Evolutionary conservation across 2,329 filamentous ascomycete genomes (phyloP).

Genomic region (Dothistroma pini): DNA sequence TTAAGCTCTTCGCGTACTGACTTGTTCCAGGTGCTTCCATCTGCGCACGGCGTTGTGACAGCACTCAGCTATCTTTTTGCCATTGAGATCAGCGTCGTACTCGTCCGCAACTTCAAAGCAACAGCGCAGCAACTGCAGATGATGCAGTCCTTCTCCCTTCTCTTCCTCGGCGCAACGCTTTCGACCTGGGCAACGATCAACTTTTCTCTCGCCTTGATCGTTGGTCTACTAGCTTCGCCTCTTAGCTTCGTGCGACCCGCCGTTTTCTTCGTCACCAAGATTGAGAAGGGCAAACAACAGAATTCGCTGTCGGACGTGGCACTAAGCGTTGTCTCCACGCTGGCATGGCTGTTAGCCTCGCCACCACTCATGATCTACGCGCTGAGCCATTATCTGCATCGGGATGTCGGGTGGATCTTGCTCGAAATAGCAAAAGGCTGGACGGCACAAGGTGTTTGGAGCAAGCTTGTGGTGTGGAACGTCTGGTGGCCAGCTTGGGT

Average conservation of each 20-base stretch:
- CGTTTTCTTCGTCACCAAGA: background rate
- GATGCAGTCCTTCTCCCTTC: conserved; percentile 86
- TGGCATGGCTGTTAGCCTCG: conserved; percentile 20
- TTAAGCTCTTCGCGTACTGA: background rate
- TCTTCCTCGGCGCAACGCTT: conserved; percentile 86
- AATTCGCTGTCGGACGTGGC: conserved; percentile 6
- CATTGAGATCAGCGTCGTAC: conserved; percentile 22
- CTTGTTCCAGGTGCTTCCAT: conserved; percentile 44
- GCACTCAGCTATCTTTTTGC: conserved; percentile 39
- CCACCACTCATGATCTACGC: conserved; percentile 25
- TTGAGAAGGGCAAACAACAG: conserved; percentile 1
- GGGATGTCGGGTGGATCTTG: conserved; percentile 23
- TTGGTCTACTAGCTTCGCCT: conserved; percentile 75
- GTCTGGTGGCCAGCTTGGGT: conserved; percentile 36
- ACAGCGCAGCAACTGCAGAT: conserved; percentile 66
- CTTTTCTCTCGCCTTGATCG: conserved; percentile 82
- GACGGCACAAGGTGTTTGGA: conserved; percentile 33
- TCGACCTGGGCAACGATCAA: conserved; percentile 92
- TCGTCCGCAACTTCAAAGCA: conserved; percentile 17
- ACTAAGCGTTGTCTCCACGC: conserved; percentile 8
- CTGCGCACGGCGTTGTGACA: conserved; percentile 45
- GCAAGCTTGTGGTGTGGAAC: conserved; percentile 30
- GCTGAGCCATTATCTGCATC: conserved; percentile 20
- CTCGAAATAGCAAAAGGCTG: conserved; percentile 33
- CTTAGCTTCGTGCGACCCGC: conserved; percentile 64